A percentile compares a stretch with the other conserved stretches of the same genome.
Conservation (phyloP, 768 basidiomycete species). For the Pisolithus microcarpus region DNA sequence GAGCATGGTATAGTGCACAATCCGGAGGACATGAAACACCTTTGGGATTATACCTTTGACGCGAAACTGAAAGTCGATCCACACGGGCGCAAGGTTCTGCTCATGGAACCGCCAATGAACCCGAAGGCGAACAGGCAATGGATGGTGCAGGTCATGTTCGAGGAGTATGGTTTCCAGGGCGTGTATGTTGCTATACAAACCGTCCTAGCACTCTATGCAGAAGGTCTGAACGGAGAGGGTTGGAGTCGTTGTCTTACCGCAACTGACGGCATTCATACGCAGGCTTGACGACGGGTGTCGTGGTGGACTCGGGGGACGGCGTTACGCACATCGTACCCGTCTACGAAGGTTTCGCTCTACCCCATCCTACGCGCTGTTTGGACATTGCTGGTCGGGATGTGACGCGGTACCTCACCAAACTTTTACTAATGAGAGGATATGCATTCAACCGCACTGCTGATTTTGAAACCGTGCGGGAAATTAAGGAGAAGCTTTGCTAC, state of each 20-base stretch:
- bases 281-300: slow-evolving; percentile 98
- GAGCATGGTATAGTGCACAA: slow-evolving; percentile 98
- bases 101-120: slow-evolving; percentile 99
- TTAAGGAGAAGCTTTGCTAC: slow-evolving; percentile 98
- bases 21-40: slow-evolving; percentile 98
- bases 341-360: slow-evolving; percentile 93
- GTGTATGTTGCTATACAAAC: slow-evolving; percentile 99
- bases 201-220: slow-evolving; percentile 94
- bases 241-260: neutral
- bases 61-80: slow-evolving; percentile 92
- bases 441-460: slow-evolving; percentile 99
- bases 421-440: slow-evolving; percentile 99
- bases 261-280: slow-evolving; percentile 4
- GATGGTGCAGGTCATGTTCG: slow-evolving; percentile 99
- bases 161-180: slow-evolving; percentile 92
- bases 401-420: slow-evolving; percentile 96
- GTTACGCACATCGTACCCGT: slow-evolving; percentile 99
- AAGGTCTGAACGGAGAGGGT: slow-evolving; percentile 54
- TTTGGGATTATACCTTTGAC: slow-evolving; percentile 98
- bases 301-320: slow-evolving; percentile 98
- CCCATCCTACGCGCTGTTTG: slow-evolving; percentile 87
- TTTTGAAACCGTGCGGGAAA: slow-evolving; percentile 97
- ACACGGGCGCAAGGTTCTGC: slow-evolving; percentile 76
- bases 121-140: slow-evolving; percentile 85
- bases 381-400: slow-evolving; percentile 99